These are phyloP conservation scores for Immersiporthe knoxdaviesiana DNA, from an alignment of 2,329 filamentous ascomycete genomes.

Conservation along the genomic window DNA sequence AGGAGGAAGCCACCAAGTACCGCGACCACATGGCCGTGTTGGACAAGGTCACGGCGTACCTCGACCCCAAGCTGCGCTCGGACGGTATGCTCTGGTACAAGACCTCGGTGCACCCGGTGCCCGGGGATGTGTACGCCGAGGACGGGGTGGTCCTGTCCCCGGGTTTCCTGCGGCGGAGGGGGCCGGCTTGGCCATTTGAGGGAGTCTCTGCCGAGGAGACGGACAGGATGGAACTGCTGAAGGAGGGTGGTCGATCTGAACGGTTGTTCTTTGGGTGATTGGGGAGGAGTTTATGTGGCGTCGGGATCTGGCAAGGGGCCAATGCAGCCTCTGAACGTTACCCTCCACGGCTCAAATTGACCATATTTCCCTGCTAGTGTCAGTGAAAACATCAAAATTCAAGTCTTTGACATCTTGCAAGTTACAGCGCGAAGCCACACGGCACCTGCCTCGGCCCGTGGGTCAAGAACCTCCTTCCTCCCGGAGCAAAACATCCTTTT, in stretches of 20 bases:
- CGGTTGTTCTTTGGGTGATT: background rate
- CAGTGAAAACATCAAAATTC: too few species aligned
- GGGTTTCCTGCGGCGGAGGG: background rate
- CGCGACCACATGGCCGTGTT: background rate
- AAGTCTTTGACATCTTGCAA: too few species aligned
- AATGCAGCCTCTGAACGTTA: too few species aligned
- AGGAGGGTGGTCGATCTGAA: background rate
- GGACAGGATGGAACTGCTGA: constrained; percentile 1
- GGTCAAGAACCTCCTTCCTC: background rate
- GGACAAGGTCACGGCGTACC: background rate
- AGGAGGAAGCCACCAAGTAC: background rate
- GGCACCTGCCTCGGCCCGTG: background rate
- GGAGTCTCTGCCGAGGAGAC: background rate
- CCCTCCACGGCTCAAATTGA: too few species aligned
- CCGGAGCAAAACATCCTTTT: background rate
- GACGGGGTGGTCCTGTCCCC: background rate
- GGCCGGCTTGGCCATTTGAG: constrained; percentile 12
- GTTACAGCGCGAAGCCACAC: background rate
- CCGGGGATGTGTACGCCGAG: background rate
- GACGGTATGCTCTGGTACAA: constrained; percentile 10
- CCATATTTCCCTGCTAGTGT: too few species aligned
- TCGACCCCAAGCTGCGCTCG: background rate
- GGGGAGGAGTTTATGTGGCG: background rate
- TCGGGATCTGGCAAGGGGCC: background rate
- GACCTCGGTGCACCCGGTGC: background rate